Conservation (phyloP, 78 protist species). For the Diacronema lutheri region DNA sequence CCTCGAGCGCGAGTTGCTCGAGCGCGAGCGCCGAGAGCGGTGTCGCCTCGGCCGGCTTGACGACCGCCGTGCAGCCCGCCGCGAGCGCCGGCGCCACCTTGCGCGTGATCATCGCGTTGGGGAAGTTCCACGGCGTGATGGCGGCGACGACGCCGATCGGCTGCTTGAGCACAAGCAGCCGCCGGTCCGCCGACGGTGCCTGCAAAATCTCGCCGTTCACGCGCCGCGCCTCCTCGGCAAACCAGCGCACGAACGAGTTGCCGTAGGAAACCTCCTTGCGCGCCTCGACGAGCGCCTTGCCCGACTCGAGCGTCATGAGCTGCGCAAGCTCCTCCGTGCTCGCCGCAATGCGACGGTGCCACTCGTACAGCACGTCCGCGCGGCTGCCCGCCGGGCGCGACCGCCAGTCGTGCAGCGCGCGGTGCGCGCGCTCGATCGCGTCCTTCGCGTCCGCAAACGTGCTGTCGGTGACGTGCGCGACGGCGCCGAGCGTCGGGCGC, state of each 20-base stretch:
- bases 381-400: not conserved
- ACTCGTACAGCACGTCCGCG: not conserved
- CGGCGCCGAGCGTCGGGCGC: too few species aligned
- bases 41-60: conserved; percentile 48
- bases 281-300: conserved; percentile 46
- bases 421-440: not conserved
- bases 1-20: conserved; percentile 27
- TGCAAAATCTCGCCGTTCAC: not conserved
- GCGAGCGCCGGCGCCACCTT: conserved; percentile 54
- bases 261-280: conserved; percentile 33
- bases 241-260: not conserved
- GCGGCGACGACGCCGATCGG: conserved; percentile 55
- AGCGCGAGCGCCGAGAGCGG: conserved; percentile 57
- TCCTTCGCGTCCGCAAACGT: not conserved
- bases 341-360: not conserved
- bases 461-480: not conserved
- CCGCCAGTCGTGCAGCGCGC: not conserved
- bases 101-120: conserved; percentile 57
- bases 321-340: conserved; percentile 10
- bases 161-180: conserved; percentile 31
- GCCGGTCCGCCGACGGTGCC: not conserved
- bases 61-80: conserved; percentile 58
- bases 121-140: conserved; percentile 65
- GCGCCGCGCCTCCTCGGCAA: conserved; percentile 11
- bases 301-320: conserved; percentile 36